Percentiles rank a stretch among this genome's conserved stretches.
phyloP scores from a whole-genome alignment of 1,139 yeast species.

The Pichia sp. region DNA sequence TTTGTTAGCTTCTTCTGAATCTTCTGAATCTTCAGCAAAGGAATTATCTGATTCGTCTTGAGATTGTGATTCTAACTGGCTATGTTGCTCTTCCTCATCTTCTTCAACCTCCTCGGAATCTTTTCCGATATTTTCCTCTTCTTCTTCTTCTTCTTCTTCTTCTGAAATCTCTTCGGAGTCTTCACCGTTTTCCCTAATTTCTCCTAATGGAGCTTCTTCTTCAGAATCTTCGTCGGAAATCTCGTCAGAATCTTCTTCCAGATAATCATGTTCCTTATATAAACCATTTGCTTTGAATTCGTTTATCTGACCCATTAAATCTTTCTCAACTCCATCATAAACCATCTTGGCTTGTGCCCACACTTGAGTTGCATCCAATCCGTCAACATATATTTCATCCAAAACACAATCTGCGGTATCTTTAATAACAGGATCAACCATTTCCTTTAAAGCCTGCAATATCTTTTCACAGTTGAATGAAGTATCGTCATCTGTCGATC shows the following conservation, averaged over 20 bases:
- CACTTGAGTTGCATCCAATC: slow-evolving; percentile 83
- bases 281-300: slow-evolving; percentile 26
- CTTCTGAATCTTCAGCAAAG: slow-evolving; percentile 21
- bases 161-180: slow-evolving; percentile 21
- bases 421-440: slow-evolving; percentile 11
- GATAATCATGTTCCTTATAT: no score
- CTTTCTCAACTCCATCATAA: slow-evolving; percentile 55
- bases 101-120: slow-evolving; percentile 34
- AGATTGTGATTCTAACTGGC: slow-evolving; percentile 18
- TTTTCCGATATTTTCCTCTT: slow-evolving; percentile 29
- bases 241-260: slow-evolving; percentile 14
- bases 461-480: slow-evolving; percentile 4
- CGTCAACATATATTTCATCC: slow-evolving; percentile 78
- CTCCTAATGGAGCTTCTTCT: slow-evolving; percentile 23
- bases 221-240: slow-evolving; percentile 2
- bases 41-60: slow-evolving; percentile 18
- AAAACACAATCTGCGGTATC: slow-evolving; percentile 22
- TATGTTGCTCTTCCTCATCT: slow-evolving; percentile 30
- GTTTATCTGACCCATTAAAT: slow-evolving; percentile 42
- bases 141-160: slow-evolving; percentile 19
- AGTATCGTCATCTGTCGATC: background rate
- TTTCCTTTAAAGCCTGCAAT: slow-evolving; percentile 6
- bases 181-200: slow-evolving; percentile 11
- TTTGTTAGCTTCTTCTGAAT: slow-evolving; percentile 21
- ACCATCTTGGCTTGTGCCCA: slow-evolving; percentile 91